phyloP scores from a whole-genome alignment of 2,329 filamentous ascomycete genomes.

The Fusarium sp. region DNA sequence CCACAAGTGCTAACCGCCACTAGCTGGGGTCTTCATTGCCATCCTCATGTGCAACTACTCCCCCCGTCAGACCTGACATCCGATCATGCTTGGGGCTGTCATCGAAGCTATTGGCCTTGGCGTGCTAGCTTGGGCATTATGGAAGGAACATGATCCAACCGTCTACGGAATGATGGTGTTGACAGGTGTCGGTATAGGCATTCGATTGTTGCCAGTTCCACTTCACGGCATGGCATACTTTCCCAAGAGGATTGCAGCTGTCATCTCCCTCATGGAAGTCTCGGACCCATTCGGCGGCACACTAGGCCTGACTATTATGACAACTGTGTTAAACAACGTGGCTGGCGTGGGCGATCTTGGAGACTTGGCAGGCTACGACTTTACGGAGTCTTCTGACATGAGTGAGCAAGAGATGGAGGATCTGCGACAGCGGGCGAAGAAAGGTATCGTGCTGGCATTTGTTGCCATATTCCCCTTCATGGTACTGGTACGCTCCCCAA shows the following conservation, averaged over 20 bases:
- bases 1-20: neutral
- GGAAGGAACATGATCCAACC: neutral
- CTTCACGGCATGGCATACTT: neutral
- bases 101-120: neutral
- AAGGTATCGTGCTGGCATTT: neutral
- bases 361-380: neutral
- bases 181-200: neutral
- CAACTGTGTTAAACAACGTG: neutral
- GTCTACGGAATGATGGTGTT: neutral
- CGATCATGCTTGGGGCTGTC: neutral
- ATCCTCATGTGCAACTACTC: neutral
- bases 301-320: neutral
- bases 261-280: neutral
- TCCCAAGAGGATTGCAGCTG: neutral
- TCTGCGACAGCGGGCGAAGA: neutral
- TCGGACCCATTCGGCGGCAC: neutral
- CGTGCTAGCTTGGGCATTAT: neutral
- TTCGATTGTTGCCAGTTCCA: neutral
- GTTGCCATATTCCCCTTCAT: neutral
- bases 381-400: neutral
- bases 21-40: neutral
- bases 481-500: neutral
- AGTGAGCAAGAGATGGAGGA: neutral
- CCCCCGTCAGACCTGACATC: neutral
- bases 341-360: neutral